These are phyloP conservation scores for Musa troglodytarum DNA, from an alignment of 176 grass and related monocot species.

Conservation along the genomic window DNA sequence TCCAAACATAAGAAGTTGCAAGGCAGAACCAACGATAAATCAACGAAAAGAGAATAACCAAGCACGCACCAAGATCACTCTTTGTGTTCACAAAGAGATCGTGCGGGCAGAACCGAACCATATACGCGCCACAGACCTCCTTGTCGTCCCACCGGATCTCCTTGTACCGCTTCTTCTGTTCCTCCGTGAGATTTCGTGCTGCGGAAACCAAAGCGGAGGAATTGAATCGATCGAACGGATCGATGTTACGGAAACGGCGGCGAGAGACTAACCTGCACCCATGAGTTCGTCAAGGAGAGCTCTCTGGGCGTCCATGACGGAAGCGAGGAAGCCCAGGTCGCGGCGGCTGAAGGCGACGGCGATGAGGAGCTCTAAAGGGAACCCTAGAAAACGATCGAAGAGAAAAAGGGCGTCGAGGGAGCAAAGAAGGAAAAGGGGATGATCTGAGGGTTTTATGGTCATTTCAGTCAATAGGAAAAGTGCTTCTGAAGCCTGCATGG, in stretches of 20 bases:
- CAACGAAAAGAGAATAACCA: neutral
- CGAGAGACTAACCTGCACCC: constrained; percentile 49
- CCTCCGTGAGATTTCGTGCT: constrained; percentile 90
- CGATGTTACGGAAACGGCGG: neutral
- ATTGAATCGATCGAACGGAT: neutral
- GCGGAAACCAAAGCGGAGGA: constrained; percentile 14
- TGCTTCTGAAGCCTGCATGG: no score
- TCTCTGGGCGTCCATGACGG: constrained; percentile 82
- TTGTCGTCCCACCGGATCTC: constrained; percentile 81
- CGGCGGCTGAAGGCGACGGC: neutral
- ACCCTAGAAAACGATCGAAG: neutral
- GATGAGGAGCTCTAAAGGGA: neutral
- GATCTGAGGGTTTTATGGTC: neutral
- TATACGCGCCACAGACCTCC: constrained; percentile 69
- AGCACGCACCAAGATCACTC: constrained; percentile 65
- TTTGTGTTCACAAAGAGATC: constrained; percentile 93
- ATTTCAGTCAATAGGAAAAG: neutral
- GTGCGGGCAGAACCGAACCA: constrained; percentile 79
- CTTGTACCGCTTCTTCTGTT: constrained; percentile 71
- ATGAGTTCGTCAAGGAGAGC: constrained; percentile 93
- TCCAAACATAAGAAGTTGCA: constrained; percentile 5
- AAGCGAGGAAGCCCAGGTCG: constrained; percentile 6
- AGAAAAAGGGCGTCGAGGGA: neutral
- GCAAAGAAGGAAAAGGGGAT: neutral
- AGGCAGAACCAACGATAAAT: neutral